Percentiles rank a stretch among this genome's conserved stretches.
phyloP scores from a whole-genome alignment of 2,329 filamentous ascomycete species.

The Pyrenophora graminea region DNA sequence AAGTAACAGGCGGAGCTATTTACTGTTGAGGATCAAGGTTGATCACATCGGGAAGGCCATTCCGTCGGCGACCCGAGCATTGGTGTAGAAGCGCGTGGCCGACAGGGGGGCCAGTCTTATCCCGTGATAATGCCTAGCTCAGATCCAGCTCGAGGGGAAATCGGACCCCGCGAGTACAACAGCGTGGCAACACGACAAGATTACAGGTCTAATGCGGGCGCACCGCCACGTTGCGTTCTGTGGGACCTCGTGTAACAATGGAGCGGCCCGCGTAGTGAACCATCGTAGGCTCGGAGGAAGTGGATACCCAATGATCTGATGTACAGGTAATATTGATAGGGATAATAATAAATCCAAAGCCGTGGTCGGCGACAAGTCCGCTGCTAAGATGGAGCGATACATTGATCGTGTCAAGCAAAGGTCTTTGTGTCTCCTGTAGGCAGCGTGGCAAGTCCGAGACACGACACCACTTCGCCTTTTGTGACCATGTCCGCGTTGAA shows the following conservation, averaged over 20 bases:
- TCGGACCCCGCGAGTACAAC: conserved; percentile 6
- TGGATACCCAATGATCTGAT: neutral
- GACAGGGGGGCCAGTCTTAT: conserved; percentile 3
- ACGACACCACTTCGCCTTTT: neutral
- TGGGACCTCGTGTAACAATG: conserved; percentile 15
- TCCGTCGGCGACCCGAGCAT: conserved; percentile 7
- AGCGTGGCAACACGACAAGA: conserved; percentile 11
- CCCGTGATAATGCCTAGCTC: conserved; percentile 6
- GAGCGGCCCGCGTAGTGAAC: neutral
- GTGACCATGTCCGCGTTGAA: neutral
- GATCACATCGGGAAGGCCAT: conserved; percentile 8
- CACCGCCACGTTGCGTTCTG: conserved; percentile 17
- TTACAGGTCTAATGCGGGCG: conserved; percentile 15
- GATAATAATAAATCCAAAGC: no score
- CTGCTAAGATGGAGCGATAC: neutral
- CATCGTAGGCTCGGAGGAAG: neutral
- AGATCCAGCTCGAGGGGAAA: neutral
- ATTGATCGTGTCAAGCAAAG: neutral
- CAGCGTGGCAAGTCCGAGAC: neutral
- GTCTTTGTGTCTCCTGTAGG: neutral
- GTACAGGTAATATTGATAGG: neutral
- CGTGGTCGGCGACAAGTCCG: neutral
- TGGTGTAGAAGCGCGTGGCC: conserved; percentile 2
- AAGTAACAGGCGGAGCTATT: neutral
- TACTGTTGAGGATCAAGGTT: neutral